Evolutionary conservation across 2,329 filamentous ascomycete genomes (phyloP).

Genomic region (Myriangium duriaei): DNA sequence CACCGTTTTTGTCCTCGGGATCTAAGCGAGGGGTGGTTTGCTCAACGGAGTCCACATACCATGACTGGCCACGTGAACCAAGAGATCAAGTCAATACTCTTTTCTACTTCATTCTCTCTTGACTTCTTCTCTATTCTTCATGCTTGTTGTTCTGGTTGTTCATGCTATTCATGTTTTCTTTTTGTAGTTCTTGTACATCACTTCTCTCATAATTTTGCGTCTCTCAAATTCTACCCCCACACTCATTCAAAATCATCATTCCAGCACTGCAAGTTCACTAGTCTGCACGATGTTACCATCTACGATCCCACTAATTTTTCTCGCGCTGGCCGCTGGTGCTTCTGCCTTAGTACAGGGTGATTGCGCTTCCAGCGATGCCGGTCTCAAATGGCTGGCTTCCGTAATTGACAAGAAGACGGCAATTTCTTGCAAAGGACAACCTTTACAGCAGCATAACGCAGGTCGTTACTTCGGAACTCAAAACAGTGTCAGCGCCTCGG

Average conservation of each 20-base stretch:
- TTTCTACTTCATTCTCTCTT: not conserved
- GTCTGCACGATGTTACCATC: slow-evolving; percentile 1
- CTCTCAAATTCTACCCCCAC: too few relatives aligned
- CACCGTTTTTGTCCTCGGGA: not conserved
- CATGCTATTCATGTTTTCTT: not conserved
- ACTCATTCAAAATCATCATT: too few relatives aligned
- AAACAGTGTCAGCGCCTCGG: slow-evolving; percentile 9
- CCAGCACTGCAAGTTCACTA: too few relatives aligned
- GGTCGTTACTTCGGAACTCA: slow-evolving; percentile 11
- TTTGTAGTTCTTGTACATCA: not conserved
- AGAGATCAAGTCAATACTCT: too few relatives aligned
- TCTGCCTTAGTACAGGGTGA: slow-evolving; percentile 9
- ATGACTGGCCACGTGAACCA: too few relatives aligned
- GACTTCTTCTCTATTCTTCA: not conserved
- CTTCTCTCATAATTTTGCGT: not conserved
- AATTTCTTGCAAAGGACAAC: slow-evolving; percentile 10
- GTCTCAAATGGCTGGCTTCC: slow-evolving; percentile 7
- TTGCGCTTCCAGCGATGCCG: slow-evolving; percentile 9
- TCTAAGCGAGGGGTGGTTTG: too few relatives aligned
- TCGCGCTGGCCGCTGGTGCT: slow-evolving; percentile 2
- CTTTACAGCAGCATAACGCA: slow-evolving; percentile 9
- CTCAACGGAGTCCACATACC: too few relatives aligned
- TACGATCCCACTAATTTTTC: not conserved
- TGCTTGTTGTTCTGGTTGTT: not conserved
- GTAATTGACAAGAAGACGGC: slow-evolving; percentile 7